Evolutionary conservation across 1,139 yeast genomes (phyloP), one percentile per base, ranked within the genome.

Genomic region (Zygoascus sp.): DNA sequence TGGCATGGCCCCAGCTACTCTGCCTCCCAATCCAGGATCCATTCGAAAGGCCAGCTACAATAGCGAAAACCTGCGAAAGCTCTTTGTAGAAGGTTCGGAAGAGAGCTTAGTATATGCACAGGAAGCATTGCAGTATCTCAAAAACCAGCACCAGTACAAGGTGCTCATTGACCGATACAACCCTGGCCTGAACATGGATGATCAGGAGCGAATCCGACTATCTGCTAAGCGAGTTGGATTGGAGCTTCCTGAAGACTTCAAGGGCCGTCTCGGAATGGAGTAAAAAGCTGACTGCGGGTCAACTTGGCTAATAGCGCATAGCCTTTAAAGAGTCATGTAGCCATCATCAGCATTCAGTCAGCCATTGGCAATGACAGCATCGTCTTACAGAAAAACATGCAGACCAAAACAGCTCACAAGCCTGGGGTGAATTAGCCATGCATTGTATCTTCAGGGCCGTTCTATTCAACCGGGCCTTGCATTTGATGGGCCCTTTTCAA

Each of bases 151-250:
- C 53, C 79, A 74, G 9, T 90, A 88, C 66, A 80, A 79, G 51
- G 92, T 83, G 54, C 73, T 92, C 47, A 71, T 90, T 45, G 94
- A 85, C 54, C 75, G 95, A 56, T 90, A 90, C 65, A 88, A 90
- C 60, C 92, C 95, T 1, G 95, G 95, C 1, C 73, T 85, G 53
- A 77, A 78, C 35, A 77, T 84, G 80, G 76, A 80, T 27, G 95
- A 85, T 58, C 79, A 77, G 49, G 96, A 90, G 52, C 81, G 83
- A 50, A 81, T 90, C 21, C 72, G 80, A 57, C 78, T 77, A 59
- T 83, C 95, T 3, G 98, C 97, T 4, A 76, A 81, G 49, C 75
- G 82, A 53, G 98, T 92, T 11, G 98, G 98, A 0, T 74, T 90
- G 47, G 76, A 77, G 48, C 68, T 81, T 13, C 87, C 86, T 10